phyloP scores from a whole-genome alignment of 1,139 yeast genomes.

The Zygotorulaspora mrakii region DNA sequence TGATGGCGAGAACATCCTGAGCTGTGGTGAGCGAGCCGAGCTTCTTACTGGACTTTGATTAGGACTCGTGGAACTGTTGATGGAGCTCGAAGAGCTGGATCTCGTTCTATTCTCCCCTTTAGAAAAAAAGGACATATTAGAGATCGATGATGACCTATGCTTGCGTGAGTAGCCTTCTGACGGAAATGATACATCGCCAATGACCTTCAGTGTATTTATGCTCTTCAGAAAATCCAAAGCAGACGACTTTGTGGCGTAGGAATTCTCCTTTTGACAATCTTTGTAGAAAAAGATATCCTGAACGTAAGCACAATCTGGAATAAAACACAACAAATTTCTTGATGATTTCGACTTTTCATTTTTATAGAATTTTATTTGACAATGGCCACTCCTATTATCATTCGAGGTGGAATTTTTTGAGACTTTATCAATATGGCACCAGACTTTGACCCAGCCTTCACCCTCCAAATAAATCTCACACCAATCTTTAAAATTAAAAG shows the following conservation, averaged over 20 bases:
- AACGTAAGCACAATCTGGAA: conserved; percentile 28
- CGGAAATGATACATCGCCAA: conserved; percentile 23
- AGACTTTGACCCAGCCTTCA: conserved; percentile 33
- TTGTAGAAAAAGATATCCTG: conserved; percentile 31
- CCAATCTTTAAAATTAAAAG: conserved; percentile 36
- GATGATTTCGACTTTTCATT: conserved; percentile 27
- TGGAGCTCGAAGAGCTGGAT: conserved; percentile 6
- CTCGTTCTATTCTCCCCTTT: conserved; percentile 9
- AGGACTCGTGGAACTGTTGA: conserved; percentile 4
- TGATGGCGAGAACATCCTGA: conserved; percentile 10
- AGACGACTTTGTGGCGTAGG: not conserved
- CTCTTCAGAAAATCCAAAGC: conserved; percentile 14
- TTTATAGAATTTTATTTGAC: conserved; percentile 32
- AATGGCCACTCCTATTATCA: conserved; percentile 22
- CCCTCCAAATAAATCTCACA: conserved; percentile 32
- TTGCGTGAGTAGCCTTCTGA: conserved; percentile 7
- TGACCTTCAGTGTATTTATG: conserved; percentile 22
- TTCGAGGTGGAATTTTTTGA: conserved; percentile 14
- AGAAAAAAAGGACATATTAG: conserved; percentile 10
- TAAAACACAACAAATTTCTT: conserved; percentile 27
- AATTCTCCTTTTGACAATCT: conserved; percentile 9
- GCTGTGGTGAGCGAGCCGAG: conserved; percentile 5
- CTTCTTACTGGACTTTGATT: not conserved
- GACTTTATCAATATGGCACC: conserved; percentile 34
- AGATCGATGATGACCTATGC: conserved; percentile 10